Conservation (phyloP, 2,329 filamentous ascomycete species). For the Aspergillus pseudoglaucus region DNA sequence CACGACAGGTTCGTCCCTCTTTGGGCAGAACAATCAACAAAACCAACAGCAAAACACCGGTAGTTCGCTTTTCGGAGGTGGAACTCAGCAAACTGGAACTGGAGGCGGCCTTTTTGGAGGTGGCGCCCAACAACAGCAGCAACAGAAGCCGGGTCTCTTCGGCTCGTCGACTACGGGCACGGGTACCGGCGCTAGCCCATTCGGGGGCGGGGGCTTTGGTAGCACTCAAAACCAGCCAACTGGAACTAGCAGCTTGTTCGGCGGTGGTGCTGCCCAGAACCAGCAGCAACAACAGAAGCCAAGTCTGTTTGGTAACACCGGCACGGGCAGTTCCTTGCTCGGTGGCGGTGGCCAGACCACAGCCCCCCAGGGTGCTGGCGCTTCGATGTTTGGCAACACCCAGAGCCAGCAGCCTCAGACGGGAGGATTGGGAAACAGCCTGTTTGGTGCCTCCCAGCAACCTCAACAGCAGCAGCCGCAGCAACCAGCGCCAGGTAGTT, state of each 20-base stretch:
- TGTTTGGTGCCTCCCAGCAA: slow-evolving; percentile 50
- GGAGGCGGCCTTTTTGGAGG: slow-evolving; percentile 28
- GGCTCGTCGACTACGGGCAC: slow-evolving; percentile 28
- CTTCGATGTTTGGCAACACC: slow-evolving; percentile 54
- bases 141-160: slow-evolving; percentile 41
- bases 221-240: slow-evolving; percentile 38
- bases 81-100: slow-evolving; percentile 25
- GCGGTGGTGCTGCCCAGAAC: slow-evolving; percentile 36
- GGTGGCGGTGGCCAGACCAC: slow-evolving; percentile 25
- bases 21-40: slow-evolving; percentile 35
- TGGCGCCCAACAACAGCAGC: slow-evolving; percentile 25
- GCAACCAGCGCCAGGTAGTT: slow-evolving; percentile 36
- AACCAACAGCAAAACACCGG: slow-evolving; percentile 27
- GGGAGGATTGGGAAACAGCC: slow-evolving; percentile 28
- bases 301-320: slow-evolving; percentile 47
- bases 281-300: slow-evolving; percentile 52
- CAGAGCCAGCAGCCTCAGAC: slow-evolving; percentile 30
- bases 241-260: slow-evolving; percentile 32
- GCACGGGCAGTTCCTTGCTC: slow-evolving; percentile 43
- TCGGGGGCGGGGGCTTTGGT: slow-evolving; percentile 36
- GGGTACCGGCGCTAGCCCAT: slow-evolving; percentile 18
- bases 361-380: slow-evolving; percentile 27
- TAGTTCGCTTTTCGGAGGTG: slow-evolving; percentile 39
- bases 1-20: slow-evolving; percentile 26
- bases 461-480: slow-evolving; percentile 43